Base-by-base conservation (phyloP, 2,329 filamentous ascomycete species). In the Scopulariopsis brevicaulis region DNA sequence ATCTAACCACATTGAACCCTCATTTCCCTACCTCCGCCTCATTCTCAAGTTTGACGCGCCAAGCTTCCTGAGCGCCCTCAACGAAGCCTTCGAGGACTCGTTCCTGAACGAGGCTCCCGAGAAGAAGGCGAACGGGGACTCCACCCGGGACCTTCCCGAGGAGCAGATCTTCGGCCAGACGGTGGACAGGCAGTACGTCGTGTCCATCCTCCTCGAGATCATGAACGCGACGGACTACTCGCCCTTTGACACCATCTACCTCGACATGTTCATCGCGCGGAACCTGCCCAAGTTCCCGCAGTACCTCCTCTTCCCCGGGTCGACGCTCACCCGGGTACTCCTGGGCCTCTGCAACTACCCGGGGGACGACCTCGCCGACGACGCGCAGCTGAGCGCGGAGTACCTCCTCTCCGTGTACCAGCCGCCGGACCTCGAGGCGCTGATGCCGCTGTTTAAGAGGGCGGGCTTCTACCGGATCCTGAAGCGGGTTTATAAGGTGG, bases 181-280 rank as follows among this genome's bases (percentile, higher is more conserved):
- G 46, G 87, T 96, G 55, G 94, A 94, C 65, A 84, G 94, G 37
- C 94, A 99, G 70, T 96, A 96, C 65, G 84, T 99, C 60, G 81
- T 96, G 63, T 93, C 89, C 53, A 95, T 96, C 59, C 74, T 99
- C 59, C 79, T 96, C 12, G 91, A 96, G 68, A 86, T 96, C 32
- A 96, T 99, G 90, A 88, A 85, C 55, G 74, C 83, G 0, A 76
- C 80, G 4, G 83, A 89, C 53, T 97, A 96, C 70, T 81, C 84
- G 0, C 72, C 85, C 0, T 83, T 88, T 60, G 91, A 97, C 67
- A 92, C 89, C 14, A 89, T 99, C 58, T 99, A 96, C 70, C 81
- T 99, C 52, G 91, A 99, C 71, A 99, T 99, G 91, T 99, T 99
- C 67, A 88, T 99, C 67, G 93, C 94, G 20, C 85, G 94, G 58